Base-by-base conservation (phyloP, 1,284 basidiomycete genomes). In the Fomitopsis pinicola region DNA sequence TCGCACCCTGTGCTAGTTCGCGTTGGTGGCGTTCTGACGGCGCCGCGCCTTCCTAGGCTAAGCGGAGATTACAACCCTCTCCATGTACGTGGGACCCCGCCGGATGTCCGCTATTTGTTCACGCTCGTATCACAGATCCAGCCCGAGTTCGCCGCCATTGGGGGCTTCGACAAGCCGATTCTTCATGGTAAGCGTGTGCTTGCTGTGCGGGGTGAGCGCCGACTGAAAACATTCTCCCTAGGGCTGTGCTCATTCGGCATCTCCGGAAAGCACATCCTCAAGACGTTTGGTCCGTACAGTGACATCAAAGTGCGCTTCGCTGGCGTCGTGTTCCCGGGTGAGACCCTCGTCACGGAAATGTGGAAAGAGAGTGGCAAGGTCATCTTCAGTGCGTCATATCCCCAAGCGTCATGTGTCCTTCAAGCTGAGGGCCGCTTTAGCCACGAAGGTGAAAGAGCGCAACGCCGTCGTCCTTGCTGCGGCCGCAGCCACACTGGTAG, bases 261-360 rank as follows among this genome's bases (percentile, higher is more conserved):
- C 64, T 86, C 95, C 9, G 94, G 89, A n/a, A 98, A 98, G 78
- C 94, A 98, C 72, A 86, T 99, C 48, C 76, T 92, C 69, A 91
- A 96, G 76, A 82, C 88, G 2, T 99, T 87, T 72, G 97, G 97
- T 28, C 75, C 85, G 8, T 97, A 85, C 79, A 87, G 87, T 71
- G 94, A 98, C 74, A 97, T 99, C 81, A 99, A 99, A 85, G 95
- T 95, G 63, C 87, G 97, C 59, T 95, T 97, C 74, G 85, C 89
- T 0, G 93, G 92, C n/a, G 85, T 91, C 6, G 94, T 99, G 38
- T 96, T 91, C 73, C 97, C 97, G 5, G 96, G 96, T 10, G 95
- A 99, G 79, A 98, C 97, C 0, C 82, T 97, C 53, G 80, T 95
- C 19, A 97, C 95, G 0, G 87, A 94, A 73, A 97, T 98, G 95